These are phyloP conservation scores for Dimocarpus longan DNA, from an alignment of 345 rosid species.

Conservation along the genomic window DNA sequence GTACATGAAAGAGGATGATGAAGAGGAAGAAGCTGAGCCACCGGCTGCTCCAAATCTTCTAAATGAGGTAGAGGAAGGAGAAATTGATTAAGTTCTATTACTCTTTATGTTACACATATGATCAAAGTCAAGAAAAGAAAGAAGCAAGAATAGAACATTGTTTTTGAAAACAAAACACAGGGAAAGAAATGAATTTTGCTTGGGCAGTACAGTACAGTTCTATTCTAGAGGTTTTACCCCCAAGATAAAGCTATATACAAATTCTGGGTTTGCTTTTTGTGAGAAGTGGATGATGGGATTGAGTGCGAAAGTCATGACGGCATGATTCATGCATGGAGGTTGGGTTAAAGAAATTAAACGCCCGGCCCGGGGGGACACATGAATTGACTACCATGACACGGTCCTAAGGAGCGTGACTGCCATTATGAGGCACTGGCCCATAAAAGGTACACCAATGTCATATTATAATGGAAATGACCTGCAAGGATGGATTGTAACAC, in stretches of 20 bases:
- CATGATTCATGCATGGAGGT: neutral
- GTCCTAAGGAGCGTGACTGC: neutral
- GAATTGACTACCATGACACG: neutral
- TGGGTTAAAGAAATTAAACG: no score
- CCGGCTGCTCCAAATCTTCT: conserved; percentile 26
- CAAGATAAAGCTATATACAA: no score
- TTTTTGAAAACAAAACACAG: neutral
- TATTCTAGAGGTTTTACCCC: neutral
- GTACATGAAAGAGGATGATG: conserved; percentile 84
- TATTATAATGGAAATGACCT: no score
- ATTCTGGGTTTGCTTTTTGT: neutral
- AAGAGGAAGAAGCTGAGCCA: conserved; percentile 64
- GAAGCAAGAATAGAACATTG: neutral
- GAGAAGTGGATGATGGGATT: no score
- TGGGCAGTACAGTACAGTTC: neutral
- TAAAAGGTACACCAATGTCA: no score
- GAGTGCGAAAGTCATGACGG: neutral
- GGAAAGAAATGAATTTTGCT: neutral
- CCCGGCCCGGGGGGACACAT: neutral
- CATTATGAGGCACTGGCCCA: neutral
- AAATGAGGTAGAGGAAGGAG: conserved; percentile 83
- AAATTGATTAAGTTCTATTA: conserved; percentile 54
- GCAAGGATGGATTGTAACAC: no score
- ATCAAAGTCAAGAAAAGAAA: neutral
- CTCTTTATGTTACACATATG: neutral